Percentiles rank a stretch among this genome's conserved stretches.
Evolutionary conservation across 345 rosid genomes (phyloP).

Genomic region (Odontarrhena argentea): DNA sequence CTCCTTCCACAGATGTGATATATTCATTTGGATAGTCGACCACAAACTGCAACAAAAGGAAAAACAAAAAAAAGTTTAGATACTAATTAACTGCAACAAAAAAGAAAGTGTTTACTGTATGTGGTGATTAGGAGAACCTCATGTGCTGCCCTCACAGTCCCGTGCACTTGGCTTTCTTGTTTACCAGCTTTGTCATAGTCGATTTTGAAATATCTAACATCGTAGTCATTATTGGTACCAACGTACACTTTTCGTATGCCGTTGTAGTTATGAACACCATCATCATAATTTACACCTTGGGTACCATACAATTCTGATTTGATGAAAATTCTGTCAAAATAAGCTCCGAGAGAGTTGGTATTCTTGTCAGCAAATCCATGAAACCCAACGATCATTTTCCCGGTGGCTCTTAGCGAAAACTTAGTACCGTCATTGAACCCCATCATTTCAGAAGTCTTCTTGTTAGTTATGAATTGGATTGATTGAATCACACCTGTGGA

Average conservation of each 20-base stretch:
- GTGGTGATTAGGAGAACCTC: conserved; percentile 3
- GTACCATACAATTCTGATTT: conserved; percentile 15
- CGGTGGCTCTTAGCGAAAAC: background rate
- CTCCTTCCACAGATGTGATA: conserved; percentile 31
- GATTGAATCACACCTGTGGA: background rate
- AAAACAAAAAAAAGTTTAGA: too few relatives aligned
- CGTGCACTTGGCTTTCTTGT: background rate
- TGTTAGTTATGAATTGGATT: too few relatives aligned
- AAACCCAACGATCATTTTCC: conserved; percentile 25
- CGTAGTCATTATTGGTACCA: background rate
- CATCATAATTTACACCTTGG: background rate
- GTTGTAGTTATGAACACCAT: conserved; percentile 36
- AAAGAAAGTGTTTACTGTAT: too few relatives aligned
- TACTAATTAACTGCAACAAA: too few relatives aligned
- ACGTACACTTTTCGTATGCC: conserved; percentile 21
- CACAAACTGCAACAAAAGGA: conserved; percentile 20
- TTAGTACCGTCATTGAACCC: background rate
- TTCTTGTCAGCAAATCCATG: too few relatives aligned
- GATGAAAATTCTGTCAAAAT: conserved; percentile 15
- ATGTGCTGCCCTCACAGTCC: too few relatives aligned
- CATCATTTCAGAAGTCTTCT: background rate
- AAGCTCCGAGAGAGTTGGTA: too few relatives aligned
- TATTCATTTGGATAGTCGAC: conserved; percentile 22
- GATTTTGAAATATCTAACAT: background rate
- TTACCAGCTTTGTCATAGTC: conserved; percentile 19